Percentiles rank a stretch among this genome's conserved stretches.
phyloP scores from a whole-genome alignment of 805 yeast genomes.

The Lipomyces kockii region DNA sequence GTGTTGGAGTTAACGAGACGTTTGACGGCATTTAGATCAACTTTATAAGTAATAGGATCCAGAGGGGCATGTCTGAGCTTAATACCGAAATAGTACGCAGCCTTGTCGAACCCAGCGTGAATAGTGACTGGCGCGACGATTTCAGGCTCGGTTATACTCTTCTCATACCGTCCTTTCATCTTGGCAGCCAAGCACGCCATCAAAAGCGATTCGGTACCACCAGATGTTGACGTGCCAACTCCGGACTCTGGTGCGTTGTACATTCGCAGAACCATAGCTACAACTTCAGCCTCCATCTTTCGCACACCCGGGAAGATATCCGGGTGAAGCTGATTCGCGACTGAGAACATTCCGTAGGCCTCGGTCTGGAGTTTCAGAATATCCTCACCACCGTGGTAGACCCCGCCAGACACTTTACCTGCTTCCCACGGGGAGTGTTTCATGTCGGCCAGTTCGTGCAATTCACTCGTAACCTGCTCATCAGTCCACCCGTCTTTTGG shows the following conservation, averaged over 20 bases:
- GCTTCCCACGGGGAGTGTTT: constrained; percentile 79
- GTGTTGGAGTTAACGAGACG: constrained; percentile 77
- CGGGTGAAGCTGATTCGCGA: constrained; percentile 94
- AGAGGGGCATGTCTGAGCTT: constrained; percentile 79
- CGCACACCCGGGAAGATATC: constrained; percentile 96
- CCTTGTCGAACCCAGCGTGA: constrained; percentile 95
- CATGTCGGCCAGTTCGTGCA: constrained; percentile 53
- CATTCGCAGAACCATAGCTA: constrained; percentile 73
- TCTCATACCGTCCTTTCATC: constrained; percentile 60
- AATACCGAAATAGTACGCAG: constrained; percentile 87
- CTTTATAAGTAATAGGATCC: constrained; percentile 69
- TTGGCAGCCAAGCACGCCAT: constrained; percentile 89
- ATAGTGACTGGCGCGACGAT: constrained; percentile 86
- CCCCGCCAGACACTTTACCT: constrained; percentile 93
- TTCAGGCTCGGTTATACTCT: constrained; percentile 74
- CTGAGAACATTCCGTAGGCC: constrained; percentile 76
- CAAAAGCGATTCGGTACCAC: constrained; percentile 92
- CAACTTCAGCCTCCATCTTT: constrained; percentile 95
- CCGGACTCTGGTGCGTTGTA: constrained; percentile 79
- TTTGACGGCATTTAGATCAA: constrained; percentile 64
- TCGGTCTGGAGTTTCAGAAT: constrained; percentile 71
- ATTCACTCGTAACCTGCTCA: constrained; percentile 53
- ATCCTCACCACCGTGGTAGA: constrained; percentile 92
- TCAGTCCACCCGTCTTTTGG: constrained; percentile 66
- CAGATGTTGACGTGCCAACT: constrained; percentile 85